A percentile compares a stretch with the other conserved stretches of the same genome.
Conservation (phyloP, 23 red algal species). For the Agarophyton chilense region DNA sequence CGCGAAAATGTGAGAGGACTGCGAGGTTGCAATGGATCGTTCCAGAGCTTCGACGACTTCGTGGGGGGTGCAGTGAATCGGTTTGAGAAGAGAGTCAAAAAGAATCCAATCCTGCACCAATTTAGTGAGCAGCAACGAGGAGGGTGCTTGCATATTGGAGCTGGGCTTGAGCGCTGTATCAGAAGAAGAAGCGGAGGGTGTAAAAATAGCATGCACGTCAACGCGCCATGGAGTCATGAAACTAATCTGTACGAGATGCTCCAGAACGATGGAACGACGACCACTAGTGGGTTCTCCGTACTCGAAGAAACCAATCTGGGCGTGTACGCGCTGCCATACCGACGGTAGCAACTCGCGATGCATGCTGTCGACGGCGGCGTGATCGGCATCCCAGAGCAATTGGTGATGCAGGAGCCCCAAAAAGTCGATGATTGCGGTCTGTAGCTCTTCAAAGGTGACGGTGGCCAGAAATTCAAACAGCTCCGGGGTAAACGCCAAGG, state of each 20-base stretch:
- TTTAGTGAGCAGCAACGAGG: not conserved
- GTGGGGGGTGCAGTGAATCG: not conserved
- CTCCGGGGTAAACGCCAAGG: conserved; percentile 30
- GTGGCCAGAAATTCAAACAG: conserved; percentile 38
- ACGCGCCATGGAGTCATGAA: conserved; percentile 66
- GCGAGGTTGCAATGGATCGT: not conserved
- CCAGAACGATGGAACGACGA: conserved; percentile 22
- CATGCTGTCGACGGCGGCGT: conserved; percentile 6
- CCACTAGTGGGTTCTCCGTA: conserved; percentile 27
- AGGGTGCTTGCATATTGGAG: not conserved
- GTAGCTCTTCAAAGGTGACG: conserved; percentile 30
- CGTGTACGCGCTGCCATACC: conserved; percentile 11
- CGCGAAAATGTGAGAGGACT: not conserved
- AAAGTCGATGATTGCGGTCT: conserved; percentile 49
- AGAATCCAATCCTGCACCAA: conserved; percentile 29
- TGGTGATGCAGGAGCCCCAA: conserved; percentile 43
- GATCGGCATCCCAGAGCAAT: conserved; percentile 27
- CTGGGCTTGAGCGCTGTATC: not conserved
- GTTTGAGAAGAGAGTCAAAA: not conserved
- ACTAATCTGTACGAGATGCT: conserved; percentile 53
- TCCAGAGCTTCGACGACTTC: conserved; percentile 39
- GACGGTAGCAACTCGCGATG: conserved; percentile 19
- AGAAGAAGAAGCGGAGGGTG: not conserved
- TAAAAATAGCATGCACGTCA: conserved; percentile 39
- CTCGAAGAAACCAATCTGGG: conserved; percentile 20